A percentile compares a stretch with the other conserved stretches of the same genome.
phyloP scores from a whole-genome alignment of 768 basidiomycete genomes.

The Podaxis pistillaris region DNA sequence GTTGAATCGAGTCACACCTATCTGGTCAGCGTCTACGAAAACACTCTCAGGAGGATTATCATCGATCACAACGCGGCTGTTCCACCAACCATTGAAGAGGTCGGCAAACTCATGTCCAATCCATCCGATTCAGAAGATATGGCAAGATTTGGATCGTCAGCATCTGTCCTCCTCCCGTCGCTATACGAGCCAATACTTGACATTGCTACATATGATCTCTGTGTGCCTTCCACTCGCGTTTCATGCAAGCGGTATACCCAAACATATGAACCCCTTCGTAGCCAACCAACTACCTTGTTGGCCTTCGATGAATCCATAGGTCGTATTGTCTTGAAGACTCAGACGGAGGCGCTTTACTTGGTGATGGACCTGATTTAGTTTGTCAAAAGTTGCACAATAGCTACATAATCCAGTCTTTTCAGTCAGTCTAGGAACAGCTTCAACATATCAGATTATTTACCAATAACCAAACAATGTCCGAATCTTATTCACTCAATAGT shows the following conservation, averaged over 20 bases:
- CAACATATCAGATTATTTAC: too few species aligned
- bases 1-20: background rate
- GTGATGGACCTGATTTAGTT: background rate
- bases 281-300: background rate
- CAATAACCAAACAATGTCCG: too few species aligned
- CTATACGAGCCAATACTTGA: background rate
- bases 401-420: too few species aligned
- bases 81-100: background rate
- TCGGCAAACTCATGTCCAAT: background rate
- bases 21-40: background rate
- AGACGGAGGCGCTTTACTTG: background rate
- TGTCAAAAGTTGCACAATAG: background rate
- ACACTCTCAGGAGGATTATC: background rate
- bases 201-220: background rate
- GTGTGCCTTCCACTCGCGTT: background rate
- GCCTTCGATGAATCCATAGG: background rate
- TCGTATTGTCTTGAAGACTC: background rate
- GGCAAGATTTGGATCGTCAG: background rate
- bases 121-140: background rate
- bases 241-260: background rate
- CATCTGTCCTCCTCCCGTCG: background rate
- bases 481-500: too few species aligned
- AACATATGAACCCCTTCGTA: background rate
- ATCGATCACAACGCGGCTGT: background rate
- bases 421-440: too few species aligned